A percentile compares a stretch with the other conserved stretches of the same genome.
These are phyloP conservation scores for Ramularia endophylla DNA, from an alignment of 2,329 filamentous ascomycete genomes.

Conservation along the genomic window DNA sequence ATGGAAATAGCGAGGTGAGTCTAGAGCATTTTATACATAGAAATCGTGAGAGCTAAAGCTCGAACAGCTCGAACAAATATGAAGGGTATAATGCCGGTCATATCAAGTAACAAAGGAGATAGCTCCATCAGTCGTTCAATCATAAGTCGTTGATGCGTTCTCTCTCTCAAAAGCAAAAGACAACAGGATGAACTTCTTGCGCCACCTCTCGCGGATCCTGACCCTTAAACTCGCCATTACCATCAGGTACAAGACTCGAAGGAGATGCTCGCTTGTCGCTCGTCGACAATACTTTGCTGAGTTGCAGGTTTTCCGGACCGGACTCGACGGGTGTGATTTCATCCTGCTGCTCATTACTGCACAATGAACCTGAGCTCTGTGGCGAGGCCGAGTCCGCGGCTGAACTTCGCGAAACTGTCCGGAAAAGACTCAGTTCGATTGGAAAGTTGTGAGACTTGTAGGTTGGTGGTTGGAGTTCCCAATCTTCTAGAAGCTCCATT, in stretches of 20 bases:
- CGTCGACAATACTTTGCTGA: conserved; percentile 14
- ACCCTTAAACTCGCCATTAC: conserved; percentile 10
- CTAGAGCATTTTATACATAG: too few relatives aligned
- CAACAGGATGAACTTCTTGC: conserved; percentile 18
- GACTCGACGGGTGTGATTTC: conserved; percentile 16
- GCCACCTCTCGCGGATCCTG: conserved; percentile 9
- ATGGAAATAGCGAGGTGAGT: too few relatives aligned
- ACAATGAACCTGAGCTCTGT: conserved; percentile 14
- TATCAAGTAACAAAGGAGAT: too few relatives aligned
- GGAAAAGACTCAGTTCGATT: conserved; percentile 4
- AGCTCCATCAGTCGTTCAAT: too few relatives aligned
- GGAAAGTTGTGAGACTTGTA: conserved; percentile 33
- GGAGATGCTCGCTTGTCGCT: conserved; percentile 7
- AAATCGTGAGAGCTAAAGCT: too few relatives aligned
- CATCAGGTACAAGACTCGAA: neutral
- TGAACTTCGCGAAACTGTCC: conserved; percentile 16
- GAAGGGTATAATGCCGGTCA: too few relatives aligned
- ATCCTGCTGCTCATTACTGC: conserved; percentile 10
- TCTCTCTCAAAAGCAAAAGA: conserved; percentile 21
- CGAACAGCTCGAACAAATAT: too few relatives aligned
- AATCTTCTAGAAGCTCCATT: conserved; percentile 37
- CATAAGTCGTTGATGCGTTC: too few relatives aligned
- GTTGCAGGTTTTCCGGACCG: conserved; percentile 14
- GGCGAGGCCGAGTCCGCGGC: conserved; percentile 11
- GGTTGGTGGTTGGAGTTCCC: conserved; percentile 38